Base-by-base conservation (phyloP, 345 rosid genomes). In the Citrus glauca region DNA sequence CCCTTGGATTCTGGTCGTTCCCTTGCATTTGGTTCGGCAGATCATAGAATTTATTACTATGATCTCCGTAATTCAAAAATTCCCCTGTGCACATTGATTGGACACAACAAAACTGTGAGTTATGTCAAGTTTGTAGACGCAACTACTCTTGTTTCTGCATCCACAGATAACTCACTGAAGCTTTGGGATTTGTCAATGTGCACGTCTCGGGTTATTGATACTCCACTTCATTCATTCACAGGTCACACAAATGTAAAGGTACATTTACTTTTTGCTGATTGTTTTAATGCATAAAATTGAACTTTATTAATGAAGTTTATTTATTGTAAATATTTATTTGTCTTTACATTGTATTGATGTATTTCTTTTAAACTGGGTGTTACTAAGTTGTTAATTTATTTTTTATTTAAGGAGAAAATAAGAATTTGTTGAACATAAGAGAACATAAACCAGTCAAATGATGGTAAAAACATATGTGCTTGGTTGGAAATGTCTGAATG, bases 21-120 rank as follows among this genome's bases (percentile, higher is more conserved):
- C 74, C 86, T 96, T 80, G 98, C 98, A 80, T 94, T 96, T 74
- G 98, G 99, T 74, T 96, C 98, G 17, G 99, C 99, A 50, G 98
- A 96, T 87, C 97, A 92, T 83, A 90, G 82, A 82, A 88, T 94
- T 77, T 94, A 96, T 80, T 92, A 94, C 83, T 94, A 94, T 37
- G 99, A 96, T 86, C 93, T 96, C 32, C 91, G 98, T 9, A 92
- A 90, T 85, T 79, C 90, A 25, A 94, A 87, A 87, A 81, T 82
- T 82, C 99, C 99, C 61, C 86, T 96, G 22, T 89, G 90, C 81
- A 96, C 97, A 55, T 87, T 96, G 88, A 72, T 84, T 75, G 98
- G 98, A 45, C 98, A 96, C 80, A 76, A 76, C 66, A 96, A 89
- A 89, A 94, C 99, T 68, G 98, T 94, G 89, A 96, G 99, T 83